phyloP scores from a whole-genome alignment of 2,329 filamentous ascomycete species.

The Diplodia corticola region DNA sequence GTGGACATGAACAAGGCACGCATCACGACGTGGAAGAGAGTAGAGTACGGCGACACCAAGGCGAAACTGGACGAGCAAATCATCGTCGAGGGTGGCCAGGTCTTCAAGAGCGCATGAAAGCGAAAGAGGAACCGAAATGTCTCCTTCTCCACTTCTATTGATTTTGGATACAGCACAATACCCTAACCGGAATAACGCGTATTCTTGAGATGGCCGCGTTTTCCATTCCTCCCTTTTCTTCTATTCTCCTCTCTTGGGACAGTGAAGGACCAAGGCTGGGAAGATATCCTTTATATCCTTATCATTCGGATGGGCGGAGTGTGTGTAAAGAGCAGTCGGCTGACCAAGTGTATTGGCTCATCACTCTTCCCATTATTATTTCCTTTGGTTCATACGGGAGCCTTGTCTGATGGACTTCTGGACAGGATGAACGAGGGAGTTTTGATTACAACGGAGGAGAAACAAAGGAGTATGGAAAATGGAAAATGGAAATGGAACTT shows the following conservation, averaged over 20 bases:
- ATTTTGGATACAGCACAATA: constrained; percentile 11
- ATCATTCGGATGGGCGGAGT: neutral
- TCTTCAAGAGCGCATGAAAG: constrained; percentile 30
- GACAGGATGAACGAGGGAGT: neutral
- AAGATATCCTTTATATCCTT: neutral
- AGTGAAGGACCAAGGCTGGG: neutral
- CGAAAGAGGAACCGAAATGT: neutral
- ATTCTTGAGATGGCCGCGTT: constrained; percentile 16
- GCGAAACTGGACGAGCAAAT: constrained; percentile 60
- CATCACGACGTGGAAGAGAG: constrained; percentile 88
- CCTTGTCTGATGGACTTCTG: neutral
- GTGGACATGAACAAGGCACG: constrained; percentile 88
- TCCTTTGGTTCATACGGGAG: neutral
- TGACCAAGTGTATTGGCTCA: neutral
- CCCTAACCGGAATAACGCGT: constrained; percentile 10
- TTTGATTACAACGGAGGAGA: neutral
- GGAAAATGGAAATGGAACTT: neutral
- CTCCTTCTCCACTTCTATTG: neutral
- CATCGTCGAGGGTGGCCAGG: constrained; percentile 60
- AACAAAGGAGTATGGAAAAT: neutral
- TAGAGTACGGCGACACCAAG: constrained; percentile 65
- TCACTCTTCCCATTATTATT: neutral
- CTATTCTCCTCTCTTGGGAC: constrained; percentile 4
- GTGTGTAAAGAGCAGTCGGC: neutral
- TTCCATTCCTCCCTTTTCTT: neutral